Evolutionary conservation across 2,329 filamentous ascomycete species (phyloP).

Genomic region (Fusarium zealandicum): DNA sequence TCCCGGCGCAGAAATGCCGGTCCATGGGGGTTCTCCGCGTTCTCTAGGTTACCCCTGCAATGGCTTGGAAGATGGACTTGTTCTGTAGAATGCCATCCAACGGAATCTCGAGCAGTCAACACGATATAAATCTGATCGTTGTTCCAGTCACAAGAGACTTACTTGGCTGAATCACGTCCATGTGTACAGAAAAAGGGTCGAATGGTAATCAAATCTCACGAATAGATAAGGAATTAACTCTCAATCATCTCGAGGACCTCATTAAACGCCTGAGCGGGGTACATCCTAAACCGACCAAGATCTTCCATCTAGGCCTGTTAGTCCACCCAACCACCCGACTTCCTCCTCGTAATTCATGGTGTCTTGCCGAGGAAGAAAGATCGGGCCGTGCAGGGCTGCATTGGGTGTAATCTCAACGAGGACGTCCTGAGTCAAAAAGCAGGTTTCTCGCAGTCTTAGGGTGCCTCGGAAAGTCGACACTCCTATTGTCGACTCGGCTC

Average conservation of each 20-base stretch:
- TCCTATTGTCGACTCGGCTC: background rate
- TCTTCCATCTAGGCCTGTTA: constrained; percentile 4
- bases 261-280: constrained; percentile 15
- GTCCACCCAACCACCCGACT: constrained; percentile 4
- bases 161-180: too few species aligned
- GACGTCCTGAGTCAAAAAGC: background rate
- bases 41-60: too few species aligned
- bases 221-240: background rate
- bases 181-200: too few species aligned
- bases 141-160: too few species aligned
- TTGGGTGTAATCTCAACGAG: constrained; percentile 2
- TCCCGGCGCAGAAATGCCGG: too few species aligned
- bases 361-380: constrained; percentile 14
- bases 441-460: constrained; percentile 3
- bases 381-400: constrained; percentile 15
- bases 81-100: too few species aligned
- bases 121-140: too few species aligned
- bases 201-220: too few species aligned
- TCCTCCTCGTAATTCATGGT: background rate
- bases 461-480: background rate
- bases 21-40: too few species aligned
- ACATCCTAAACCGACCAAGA: constrained; percentile 22
- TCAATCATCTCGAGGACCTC: constrained; percentile 2
- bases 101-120: too few species aligned
- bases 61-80: too few species aligned